A percentile compares a stretch with the other conserved stretches of the same genome.
Conservation (phyloP, 202 grass and related monocot genomes). For the Zoysia matrella region DNA sequence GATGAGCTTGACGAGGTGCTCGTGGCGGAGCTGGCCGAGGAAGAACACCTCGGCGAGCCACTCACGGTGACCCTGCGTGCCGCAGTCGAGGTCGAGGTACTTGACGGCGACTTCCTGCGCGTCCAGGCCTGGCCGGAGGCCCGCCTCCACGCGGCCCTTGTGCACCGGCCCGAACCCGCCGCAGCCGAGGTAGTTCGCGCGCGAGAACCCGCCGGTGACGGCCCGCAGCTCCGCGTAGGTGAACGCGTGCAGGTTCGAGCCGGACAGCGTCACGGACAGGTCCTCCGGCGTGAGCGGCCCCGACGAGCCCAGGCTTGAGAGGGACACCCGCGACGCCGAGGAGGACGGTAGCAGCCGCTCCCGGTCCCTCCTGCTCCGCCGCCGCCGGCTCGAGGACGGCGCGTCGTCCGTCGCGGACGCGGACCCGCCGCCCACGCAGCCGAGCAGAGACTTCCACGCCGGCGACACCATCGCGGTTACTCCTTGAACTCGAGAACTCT, state of each 20-base stretch:
- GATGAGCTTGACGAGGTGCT: slow-evolving; percentile 54
- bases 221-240: slow-evolving; percentile 51
- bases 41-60: slow-evolving; percentile 68
- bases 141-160: slow-evolving; percentile 39
- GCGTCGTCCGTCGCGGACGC: not conserved
- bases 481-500: not conserved
- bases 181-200: slow-evolving; percentile 53
- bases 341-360: not conserved
- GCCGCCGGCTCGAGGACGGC: not conserved
- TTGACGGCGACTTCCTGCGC: slow-evolving; percentile 62
- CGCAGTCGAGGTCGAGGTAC: slow-evolving; percentile 58
- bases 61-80: slow-evolving; percentile 65
- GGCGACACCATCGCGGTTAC: not conserved
- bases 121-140: slow-evolving; percentile 39
- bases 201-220: slow-evolving; percentile 47
- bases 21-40: slow-evolving; percentile 60
- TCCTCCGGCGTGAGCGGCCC: slow-evolving; percentile 58
- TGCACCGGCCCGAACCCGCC: slow-evolving; percentile 68
- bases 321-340: slow-evolving; percentile 54
- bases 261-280: slow-evolving; percentile 43
- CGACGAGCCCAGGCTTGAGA: slow-evolving; percentile 65
- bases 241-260: slow-evolving; percentile 56
- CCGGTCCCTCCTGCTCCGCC: not conserved
- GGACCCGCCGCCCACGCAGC: slow-evolving; percentile 31
- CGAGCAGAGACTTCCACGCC: slow-evolving; percentile 46